phyloP scores from a whole-genome alignment of 2,329 filamentous ascomycete genomes.

The Cytospora leucostoma region DNA sequence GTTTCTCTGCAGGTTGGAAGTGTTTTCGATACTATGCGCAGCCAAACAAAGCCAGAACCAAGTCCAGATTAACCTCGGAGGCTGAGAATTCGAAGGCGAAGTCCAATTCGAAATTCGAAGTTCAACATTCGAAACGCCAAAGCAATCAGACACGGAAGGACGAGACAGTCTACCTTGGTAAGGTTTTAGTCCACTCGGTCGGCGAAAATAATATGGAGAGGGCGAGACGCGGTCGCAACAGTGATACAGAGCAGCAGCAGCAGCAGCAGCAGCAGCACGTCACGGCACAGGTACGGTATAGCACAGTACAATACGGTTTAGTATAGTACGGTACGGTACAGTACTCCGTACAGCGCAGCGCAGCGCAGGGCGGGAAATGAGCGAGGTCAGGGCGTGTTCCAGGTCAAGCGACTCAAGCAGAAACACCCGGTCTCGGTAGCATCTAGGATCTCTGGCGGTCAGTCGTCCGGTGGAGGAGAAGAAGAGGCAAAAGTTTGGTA shows the following conservation, averaged over 20 bases:
- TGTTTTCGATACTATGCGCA: no score
- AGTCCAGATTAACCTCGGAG: slow-evolving; percentile 5
- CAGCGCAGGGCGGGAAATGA: slow-evolving; percentile 18
- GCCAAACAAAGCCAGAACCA: not conserved
- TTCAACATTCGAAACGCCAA: not conserved
- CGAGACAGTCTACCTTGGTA: not conserved
- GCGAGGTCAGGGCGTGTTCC: slow-evolving; percentile 21
- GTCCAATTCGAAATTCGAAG: not conserved
- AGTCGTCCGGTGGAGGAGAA: not conserved
- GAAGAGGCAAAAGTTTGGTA: not conserved
- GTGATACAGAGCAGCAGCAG: not conserved
- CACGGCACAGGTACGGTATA: slow-evolving; percentile 4
- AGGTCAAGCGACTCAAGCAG: slow-evolving; percentile 14
- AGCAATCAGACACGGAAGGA: not conserved
- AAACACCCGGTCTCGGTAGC: slow-evolving; percentile 1
- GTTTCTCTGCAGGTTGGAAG: no score
- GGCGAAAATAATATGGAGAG: slow-evolving; percentile 11
- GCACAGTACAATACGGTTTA: not conserved
- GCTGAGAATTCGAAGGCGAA: not conserved
- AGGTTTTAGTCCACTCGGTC: not conserved
- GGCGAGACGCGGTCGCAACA: not conserved
- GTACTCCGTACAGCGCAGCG: not conserved
- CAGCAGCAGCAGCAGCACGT: not conserved
- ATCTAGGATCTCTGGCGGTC: not conserved
- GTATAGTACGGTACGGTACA: not conserved